Percentiles rank a stretch among this genome's conserved stretches.
Evolutionary conservation across 805 yeast genomes (phyloP).

Genomic region (Pichia scutulata): DNA sequence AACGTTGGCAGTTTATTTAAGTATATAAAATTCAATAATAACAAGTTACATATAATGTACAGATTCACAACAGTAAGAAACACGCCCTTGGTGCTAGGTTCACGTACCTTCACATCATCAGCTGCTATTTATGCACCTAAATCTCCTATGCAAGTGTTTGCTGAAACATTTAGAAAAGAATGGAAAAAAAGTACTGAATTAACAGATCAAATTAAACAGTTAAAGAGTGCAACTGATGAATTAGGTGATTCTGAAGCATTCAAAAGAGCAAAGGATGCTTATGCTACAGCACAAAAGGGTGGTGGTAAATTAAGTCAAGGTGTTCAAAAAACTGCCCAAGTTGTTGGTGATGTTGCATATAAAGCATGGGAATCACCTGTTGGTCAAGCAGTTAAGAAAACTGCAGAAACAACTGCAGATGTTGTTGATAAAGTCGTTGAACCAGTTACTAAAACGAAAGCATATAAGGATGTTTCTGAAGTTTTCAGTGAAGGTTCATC

Average conservation of each 20-base stretch:
- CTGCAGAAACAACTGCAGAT: slow-evolving; percentile 76
- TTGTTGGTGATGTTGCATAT: slow-evolving; percentile 79
- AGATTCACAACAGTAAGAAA: slow-evolving; percentile 3
- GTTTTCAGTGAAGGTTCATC: slow-evolving; percentile 90
- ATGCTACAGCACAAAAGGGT: slow-evolving; percentile 70
- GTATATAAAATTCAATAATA: background rate
- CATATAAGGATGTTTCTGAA: slow-evolving; percentile 81
- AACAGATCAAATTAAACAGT: slow-evolving; percentile 86
- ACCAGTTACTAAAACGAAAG: slow-evolving; percentile 86
- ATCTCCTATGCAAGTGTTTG: slow-evolving; percentile 86
- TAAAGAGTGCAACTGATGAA: slow-evolving; percentile 92
- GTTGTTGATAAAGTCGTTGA: slow-evolving; percentile 81
- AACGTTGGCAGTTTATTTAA: background rate
- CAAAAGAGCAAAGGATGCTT: slow-evolving; percentile 88
- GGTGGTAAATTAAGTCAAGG: slow-evolving; percentile 58
- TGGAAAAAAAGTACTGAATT: slow-evolving; percentile 87
- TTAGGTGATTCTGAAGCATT: slow-evolving; percentile 92
- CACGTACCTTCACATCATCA: background rate
- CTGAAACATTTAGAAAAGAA: slow-evolving; percentile 85
- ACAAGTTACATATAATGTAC: slow-evolving; percentile 2
- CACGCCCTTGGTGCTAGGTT: slow-evolving; percentile 1
- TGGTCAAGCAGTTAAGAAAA: slow-evolving; percentile 79
- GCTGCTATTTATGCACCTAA: slow-evolving; percentile 25
- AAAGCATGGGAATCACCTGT: slow-evolving; percentile 96
- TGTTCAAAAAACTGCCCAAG: slow-evolving; percentile 84